Conservation (phyloP, 1,284 basidiomycete species). For the Wolfiporia cocos region DNA sequence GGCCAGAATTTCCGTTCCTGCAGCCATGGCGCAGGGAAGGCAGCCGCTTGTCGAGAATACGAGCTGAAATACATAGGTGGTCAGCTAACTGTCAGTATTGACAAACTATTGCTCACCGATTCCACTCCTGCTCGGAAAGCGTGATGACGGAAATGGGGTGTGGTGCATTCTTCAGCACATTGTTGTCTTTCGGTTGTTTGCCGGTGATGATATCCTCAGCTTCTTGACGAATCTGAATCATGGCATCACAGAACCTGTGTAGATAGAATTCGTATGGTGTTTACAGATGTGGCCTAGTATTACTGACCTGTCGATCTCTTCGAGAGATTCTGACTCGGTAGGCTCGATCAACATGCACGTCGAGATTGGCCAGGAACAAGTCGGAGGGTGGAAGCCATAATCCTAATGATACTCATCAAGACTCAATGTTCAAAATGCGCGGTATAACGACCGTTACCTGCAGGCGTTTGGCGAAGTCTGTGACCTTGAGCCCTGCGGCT, state of each 20-base stretch:
- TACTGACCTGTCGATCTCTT: conserved; percentile 77
- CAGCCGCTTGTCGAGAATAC: conserved; percentile 82
- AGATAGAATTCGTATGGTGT: background rate
- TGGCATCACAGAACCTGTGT: conserved; percentile 86
- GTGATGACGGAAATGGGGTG: conserved; percentile 80
- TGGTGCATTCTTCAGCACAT: conserved; percentile 91
- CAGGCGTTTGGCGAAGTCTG: conserved; percentile 93
- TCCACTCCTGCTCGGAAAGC: conserved; percentile 74
- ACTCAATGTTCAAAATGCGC: background rate
- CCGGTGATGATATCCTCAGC: conserved; percentile 85
- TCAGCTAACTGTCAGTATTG: too few relatives aligned
- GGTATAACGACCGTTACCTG: conserved; percentile 44
- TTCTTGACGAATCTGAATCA: conserved; percentile 93
- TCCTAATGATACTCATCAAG: conserved; percentile 39
- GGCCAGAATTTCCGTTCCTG: conserved; percentile 93
- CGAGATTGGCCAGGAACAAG: conserved; percentile 91
- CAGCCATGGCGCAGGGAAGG: conserved; percentile 77
- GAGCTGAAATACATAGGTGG: too few relatives aligned
- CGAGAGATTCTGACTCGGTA: conserved; percentile 88
- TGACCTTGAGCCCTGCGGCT: conserved; percentile 82
- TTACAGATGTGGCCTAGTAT: background rate
- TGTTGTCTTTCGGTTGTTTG: conserved; percentile 83
- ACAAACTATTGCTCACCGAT: conserved; percentile 44
- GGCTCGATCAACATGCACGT: conserved; percentile 96
- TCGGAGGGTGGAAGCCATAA: conserved; percentile 88